A percentile compares a stretch with the other conserved stretches of the same genome.
Evolutionary conservation across 306 rosid species (phyloP).

Genomic region (Dryas drummondii): DNA sequence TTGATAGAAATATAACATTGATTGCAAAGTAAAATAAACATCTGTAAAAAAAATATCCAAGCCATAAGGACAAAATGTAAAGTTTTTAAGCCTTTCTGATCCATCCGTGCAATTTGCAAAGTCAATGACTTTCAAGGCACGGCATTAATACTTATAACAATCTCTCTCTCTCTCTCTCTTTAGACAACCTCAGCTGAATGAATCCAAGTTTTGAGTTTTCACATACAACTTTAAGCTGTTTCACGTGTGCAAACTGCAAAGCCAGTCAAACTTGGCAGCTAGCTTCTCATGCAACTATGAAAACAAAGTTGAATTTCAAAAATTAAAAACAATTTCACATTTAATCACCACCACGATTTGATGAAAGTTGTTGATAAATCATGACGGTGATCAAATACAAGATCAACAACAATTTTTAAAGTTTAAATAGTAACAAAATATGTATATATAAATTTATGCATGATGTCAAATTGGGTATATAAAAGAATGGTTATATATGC

Average conservation of each 20-base stretch:
- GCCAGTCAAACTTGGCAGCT: constrained; percentile 18
- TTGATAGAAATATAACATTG: too few relatives aligned
- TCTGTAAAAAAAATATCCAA: too few relatives aligned
- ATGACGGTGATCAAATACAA: neutral
- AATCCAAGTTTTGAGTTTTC: neutral
- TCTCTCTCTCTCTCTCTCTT: too few relatives aligned
- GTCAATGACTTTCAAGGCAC: neutral
- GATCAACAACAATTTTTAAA: too few relatives aligned
- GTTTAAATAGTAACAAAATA: neutral
- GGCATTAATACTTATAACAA: neutral
- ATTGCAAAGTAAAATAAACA: too few relatives aligned
- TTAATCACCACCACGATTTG: neutral
- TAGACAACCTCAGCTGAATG: too few relatives aligned
- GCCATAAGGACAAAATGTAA: too few relatives aligned
- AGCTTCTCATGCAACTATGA: neutral
- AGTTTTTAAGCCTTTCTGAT: too few relatives aligned
- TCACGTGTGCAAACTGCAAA: neutral
- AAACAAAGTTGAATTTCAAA: neutral
- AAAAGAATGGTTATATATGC: constrained; percentile 3
- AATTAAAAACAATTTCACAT: neutral
- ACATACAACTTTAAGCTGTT: neutral
- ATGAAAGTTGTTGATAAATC: neutral
- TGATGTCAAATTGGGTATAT: neutral
- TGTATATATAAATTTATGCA: neutral
- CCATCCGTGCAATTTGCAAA: too few relatives aligned